phyloP scores from a whole-genome alignment of 495 filamentous ascomycete species.

The Pyrenula massariospora region DNA sequence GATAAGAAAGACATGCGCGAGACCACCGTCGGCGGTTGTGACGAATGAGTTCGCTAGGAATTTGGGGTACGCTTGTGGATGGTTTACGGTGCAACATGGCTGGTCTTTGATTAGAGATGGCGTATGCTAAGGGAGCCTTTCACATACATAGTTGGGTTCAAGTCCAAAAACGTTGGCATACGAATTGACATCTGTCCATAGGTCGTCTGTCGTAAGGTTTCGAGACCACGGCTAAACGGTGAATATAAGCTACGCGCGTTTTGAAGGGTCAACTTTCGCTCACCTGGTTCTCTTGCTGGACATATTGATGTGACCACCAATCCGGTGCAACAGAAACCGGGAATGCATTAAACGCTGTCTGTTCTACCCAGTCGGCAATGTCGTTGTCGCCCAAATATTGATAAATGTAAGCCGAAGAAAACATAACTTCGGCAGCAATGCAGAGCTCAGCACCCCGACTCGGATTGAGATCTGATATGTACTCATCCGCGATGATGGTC shows the following conservation, averaged over 20 bases:
- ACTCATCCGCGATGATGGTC: not conserved
- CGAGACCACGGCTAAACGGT: not conserved
- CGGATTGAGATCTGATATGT: not conserved
- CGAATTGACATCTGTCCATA: not conserved
- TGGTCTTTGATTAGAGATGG: no score
- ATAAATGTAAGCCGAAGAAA: not conserved
- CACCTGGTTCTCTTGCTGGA: not conserved
- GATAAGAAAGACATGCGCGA: conserved; percentile 12
- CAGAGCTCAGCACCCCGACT: not conserved
- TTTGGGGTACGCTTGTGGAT: conserved; percentile 19
- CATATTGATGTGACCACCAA: not conserved
- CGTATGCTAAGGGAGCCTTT: no score
- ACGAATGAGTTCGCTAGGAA: conserved; percentile 26
- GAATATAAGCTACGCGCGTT: no score
- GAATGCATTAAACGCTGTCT: not conserved
- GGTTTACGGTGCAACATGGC: not conserved
- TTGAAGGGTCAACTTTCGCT: no score
- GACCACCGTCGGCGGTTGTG: conserved; percentile 9
- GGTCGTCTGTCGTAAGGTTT: not conserved
- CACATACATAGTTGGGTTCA: not conserved
- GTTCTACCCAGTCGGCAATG: not conserved
- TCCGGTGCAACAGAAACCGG: not conserved
- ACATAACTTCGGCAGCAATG: not conserved
- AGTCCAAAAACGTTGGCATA: not conserved
- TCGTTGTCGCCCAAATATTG: not conserved